Percentiles rank a stretch among this genome's conserved stretches.
These are phyloP conservation scores for Schoenoplectus triqueter DNA, from an alignment of 202 grass and related monocot genomes.

Conservation along the genomic window DNA sequence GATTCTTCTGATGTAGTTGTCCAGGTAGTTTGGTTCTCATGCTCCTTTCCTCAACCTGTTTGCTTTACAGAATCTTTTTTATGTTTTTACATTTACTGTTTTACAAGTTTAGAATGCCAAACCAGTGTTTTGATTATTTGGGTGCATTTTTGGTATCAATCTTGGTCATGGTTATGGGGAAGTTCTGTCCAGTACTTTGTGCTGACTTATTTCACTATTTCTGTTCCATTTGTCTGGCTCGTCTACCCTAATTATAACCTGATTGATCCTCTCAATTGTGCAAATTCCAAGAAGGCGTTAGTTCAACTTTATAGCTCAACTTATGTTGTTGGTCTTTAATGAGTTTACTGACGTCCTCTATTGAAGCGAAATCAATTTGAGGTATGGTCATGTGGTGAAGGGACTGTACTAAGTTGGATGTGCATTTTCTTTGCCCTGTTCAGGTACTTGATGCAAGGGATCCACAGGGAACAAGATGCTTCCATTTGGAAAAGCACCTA, in stretches of 20 bases:
- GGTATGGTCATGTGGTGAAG: not conserved
- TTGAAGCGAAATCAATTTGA: not conserved
- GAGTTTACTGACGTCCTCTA: not conserved
- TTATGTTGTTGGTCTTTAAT: conserved; percentile 15
- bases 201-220: conserved; percentile 13
- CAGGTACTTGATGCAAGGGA: conserved; percentile 98
- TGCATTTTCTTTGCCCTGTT: not conserved
- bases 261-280: not conserved
- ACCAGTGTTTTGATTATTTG: not conserved
- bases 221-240: conserved; percentile 1
- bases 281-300: not conserved
- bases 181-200: not conserved
- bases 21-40: conserved; percentile 51
- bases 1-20: conserved; percentile 98
- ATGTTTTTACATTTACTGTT: not conserved
- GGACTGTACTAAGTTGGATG: not conserved
- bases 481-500: conserved; percentile 93
- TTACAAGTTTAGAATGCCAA: not conserved
- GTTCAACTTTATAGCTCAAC: not conserved
- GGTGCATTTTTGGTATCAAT: not conserved
- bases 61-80: conserved; percentile 10
- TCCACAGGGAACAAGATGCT: conserved; percentile 94
- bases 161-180: not conserved
- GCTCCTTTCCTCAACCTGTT: not conserved
- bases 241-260: not conserved